These are phyloP conservation scores for Medicago lupulina DNA, from an alignment of 306 rosid genomes.

Conservation along the genomic window DNA sequence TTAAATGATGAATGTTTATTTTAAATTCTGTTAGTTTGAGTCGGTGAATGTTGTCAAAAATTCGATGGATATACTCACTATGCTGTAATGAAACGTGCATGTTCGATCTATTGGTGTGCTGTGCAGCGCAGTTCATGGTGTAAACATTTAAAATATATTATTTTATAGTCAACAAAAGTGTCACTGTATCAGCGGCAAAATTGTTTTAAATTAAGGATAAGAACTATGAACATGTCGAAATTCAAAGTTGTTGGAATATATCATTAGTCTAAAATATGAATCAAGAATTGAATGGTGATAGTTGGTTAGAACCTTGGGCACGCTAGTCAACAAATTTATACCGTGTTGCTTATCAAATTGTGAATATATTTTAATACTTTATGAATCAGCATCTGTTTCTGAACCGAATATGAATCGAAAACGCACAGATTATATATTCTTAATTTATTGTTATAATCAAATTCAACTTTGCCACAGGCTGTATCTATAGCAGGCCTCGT, in stretches of 20 bases:
- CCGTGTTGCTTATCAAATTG: not conserved
- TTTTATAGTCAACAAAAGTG: slow-evolving; percentile 26
- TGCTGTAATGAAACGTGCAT: slow-evolving; percentile 8
- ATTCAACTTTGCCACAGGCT: slow-evolving; percentile 28
- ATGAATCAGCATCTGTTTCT: not conserved
- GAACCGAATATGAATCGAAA: slow-evolving; percentile 14
- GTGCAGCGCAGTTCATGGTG: not conserved
- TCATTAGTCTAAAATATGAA: not conserved
- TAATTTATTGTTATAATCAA: not conserved
- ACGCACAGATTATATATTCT: not conserved
- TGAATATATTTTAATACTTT: not conserved
- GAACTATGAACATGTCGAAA: not conserved
- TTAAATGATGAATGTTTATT: not conserved
- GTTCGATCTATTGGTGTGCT: not conserved
- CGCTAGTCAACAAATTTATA: not conserved
- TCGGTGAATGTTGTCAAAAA: not conserved
- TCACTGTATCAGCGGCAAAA: not conserved
- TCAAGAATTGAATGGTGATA: slow-evolving; percentile 20
- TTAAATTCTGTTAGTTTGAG: not conserved
- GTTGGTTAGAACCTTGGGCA: not conserved
- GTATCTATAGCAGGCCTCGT: not conserved
- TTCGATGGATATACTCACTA: slow-evolving; percentile 27
- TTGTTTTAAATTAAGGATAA: not conserved
- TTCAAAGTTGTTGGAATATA: not conserved
- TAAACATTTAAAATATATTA: not conserved